Evolutionary conservation across 257 asterid genomes (phyloP).

Genomic region (Gentiana straminea): DNA sequence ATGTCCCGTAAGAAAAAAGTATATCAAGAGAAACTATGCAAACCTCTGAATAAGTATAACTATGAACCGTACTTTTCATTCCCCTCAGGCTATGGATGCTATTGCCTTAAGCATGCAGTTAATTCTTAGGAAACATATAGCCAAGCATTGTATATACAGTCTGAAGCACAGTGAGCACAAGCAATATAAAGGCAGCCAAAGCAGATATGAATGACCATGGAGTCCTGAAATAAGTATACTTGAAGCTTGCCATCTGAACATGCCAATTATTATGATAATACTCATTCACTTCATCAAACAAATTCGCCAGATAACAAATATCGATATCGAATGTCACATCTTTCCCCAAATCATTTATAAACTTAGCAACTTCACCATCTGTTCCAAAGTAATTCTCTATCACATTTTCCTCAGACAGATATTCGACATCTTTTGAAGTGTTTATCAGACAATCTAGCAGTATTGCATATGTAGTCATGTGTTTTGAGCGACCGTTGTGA

Average conservation of each 20-base stretch:
- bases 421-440: neutral
- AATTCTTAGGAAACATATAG: conserved; percentile 12
- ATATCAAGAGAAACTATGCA: too few relatives aligned
- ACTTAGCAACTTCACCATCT: conserved; percentile 5
- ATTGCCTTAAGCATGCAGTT: too few relatives aligned
- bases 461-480: conserved; percentile 66
- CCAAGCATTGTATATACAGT: conserved; percentile 28
- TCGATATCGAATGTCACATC: conserved; percentile 46
- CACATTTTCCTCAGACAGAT: neutral
- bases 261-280: conserved; percentile 56
- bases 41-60: too few relatives aligned
- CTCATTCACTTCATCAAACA: conserved; percentile 46
- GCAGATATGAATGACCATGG: conserved; percentile 40
- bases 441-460: conserved; percentile 35
- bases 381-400: neutral
- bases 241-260: conserved; percentile 64
- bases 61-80: too few relatives aligned
- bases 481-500: conserved; percentile 13
- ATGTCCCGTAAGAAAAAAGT: too few relatives aligned
- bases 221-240: conserved; percentile 60
- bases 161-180: conserved; percentile 48
- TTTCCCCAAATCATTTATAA: conserved; percentile 52
- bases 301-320: conserved; percentile 31
- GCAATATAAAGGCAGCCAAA: conserved; percentile 43
- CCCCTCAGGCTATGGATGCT: too few relatives aligned